Conservation (phyloP, 306 rosid species). For the Luffa acutangula region DNA sequence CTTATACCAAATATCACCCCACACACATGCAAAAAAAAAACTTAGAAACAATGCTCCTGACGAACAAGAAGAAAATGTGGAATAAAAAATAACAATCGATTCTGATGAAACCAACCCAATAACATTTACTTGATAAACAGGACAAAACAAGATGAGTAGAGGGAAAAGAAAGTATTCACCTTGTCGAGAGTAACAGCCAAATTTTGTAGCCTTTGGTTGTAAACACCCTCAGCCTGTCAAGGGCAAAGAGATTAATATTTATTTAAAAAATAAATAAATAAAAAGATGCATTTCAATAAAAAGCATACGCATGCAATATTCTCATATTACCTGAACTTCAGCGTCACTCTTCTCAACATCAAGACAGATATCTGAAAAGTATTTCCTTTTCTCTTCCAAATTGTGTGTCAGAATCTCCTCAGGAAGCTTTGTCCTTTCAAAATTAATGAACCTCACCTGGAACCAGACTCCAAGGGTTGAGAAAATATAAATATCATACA, state of each 20-base stretch:
- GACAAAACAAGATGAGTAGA: not conserved
- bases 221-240: slow-evolving; percentile 92
- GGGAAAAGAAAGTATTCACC: slow-evolving; percentile 33
- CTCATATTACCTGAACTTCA: slow-evolving; percentile 69
- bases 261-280: not conserved
- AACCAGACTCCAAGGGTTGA: slow-evolving; percentile 24
- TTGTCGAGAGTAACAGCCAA: slow-evolving; percentile 97
- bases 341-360: slow-evolving; percentile 97
- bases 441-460: slow-evolving; percentile 87
- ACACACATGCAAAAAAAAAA: not conserved
- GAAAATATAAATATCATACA: slow-evolving; percentile 5
- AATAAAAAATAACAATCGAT: not conserved
- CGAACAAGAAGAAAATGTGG: not conserved
- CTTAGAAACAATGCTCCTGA: not conserved
- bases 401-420: slow-evolving; percentile 76
- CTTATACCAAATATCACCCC: not conserved
- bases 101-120: not conserved
- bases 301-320: not conserved
- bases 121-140: not conserved
- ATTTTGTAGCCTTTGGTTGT: slow-evolving; percentile 98
- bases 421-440: slow-evolving; percentile 94
- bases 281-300: not conserved
- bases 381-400: slow-evolving; percentile 79
- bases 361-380: slow-evolving; percentile 76
- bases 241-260: slow-evolving; percentile 2